Conservation (phyloP, 129 eudicot species). For the Arctium lappa region DNA sequence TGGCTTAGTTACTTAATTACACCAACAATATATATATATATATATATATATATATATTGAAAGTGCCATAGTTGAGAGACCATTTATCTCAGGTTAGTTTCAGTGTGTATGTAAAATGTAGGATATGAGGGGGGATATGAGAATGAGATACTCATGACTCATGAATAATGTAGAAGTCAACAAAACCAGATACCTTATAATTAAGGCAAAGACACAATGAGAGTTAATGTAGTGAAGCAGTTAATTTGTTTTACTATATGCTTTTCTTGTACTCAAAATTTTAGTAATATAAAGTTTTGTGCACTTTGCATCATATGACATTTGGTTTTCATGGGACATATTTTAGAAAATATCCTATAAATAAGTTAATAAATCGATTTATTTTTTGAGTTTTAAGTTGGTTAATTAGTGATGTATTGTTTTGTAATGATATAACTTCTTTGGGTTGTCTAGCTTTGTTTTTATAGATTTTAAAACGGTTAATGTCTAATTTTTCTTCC, state of each 20-base stretch:
- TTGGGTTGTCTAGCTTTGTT: too few relatives aligned
- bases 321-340: neutral
- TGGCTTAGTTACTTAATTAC: neutral
- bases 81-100: neutral
- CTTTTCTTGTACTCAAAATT: constrained; percentile 8
- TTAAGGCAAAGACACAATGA: neutral
- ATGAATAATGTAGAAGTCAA: constrained; percentile 3
- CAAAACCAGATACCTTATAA: neutral
- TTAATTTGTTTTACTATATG: constrained; percentile 15
- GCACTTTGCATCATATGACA: neutral
- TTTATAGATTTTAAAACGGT: too few relatives aligned
- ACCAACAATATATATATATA: neutral
- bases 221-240: neutral
- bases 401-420: too few relatives aligned
- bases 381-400: too few relatives aligned
- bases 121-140: constrained; percentile 14
- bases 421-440: too few relatives aligned
- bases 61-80: constrained; percentile 6
- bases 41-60: neutral
- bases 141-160: constrained; percentile 9
- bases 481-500: too few relatives aligned
- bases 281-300: neutral
- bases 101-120: constrained; percentile 10
- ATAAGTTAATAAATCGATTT: too few relatives aligned
- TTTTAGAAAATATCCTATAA: too few relatives aligned